Evolutionary conservation across 164 flowering plant species (phyloP), one percentile per base, ranked within the genome.

Genomic region (Chimonanthus salicifolius): DNA sequence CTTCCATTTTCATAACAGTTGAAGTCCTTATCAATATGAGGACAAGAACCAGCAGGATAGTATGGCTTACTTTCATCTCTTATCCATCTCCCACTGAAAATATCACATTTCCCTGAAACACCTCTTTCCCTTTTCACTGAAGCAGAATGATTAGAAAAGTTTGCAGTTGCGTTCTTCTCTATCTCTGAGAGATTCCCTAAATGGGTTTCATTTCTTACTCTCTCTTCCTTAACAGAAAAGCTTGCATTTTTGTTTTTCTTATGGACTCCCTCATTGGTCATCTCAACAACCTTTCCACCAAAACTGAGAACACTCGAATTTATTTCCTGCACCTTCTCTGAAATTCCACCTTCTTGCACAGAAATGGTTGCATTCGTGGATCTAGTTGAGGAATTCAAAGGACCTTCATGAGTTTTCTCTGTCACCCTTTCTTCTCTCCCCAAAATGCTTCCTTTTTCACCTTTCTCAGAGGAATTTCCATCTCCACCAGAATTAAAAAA

Each of bases 71-170:
- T 73, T 70, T 91, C 88, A 77, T 90, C 92, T 74, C 86, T 88
- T 75, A 90, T 90, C 97, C 97, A 92, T 77, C 76, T 84, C 3
- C 98, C 98, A 83, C 87, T 80, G 78, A 83, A 94, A 2, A 90
- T 76, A 80, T 92, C 91, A 87, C 98, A 94, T 15, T 74, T 71
- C 67, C 72, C 76, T 47, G 11, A 67, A 66, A 69, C 79, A 21
- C 58, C 58, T 5, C 18, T 62, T 4, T 33, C 4, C 74, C 62
- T 49, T 67, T 78, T 62, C 62, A 13, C 44, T 62, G 15, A 67
- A 58, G 76, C 69, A 8, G 76, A 78, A 70, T 73, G 68, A 68
- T 49, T 33, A 10, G 69, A n/a, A 49, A 11, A 16, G 5, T 69
- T 75, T 33, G 33, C 33, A 33, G 33, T 33, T 33, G 33, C 33